Conservation (phyloP, 2,329 filamentous ascomycete genomes). For the Alternaria atra region DNA sequence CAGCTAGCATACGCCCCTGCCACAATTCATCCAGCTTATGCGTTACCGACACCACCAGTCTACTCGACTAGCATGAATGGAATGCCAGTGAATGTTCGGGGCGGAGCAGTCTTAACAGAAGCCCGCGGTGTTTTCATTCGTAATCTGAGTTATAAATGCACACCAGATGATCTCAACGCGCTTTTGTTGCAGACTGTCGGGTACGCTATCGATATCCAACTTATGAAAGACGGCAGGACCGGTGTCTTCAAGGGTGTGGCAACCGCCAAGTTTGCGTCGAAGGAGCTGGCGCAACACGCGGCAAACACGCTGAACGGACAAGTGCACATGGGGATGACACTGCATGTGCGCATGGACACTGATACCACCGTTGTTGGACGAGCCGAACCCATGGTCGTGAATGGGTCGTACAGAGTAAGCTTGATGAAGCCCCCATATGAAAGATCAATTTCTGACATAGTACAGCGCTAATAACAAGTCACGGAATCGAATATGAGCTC, state of each 20-base stretch:
- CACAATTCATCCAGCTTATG: slow-evolving; percentile 30
- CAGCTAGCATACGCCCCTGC: slow-evolving; percentile 25
- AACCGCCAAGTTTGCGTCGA: slow-evolving; percentile 43
- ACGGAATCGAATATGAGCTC: background rate
- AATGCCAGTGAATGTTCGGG: slow-evolving; percentile 49
- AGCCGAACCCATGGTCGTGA: slow-evolving; percentile 40
- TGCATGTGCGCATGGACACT: slow-evolving; percentile 47
- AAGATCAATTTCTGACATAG: slow-evolving; percentile 18
- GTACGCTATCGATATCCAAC: slow-evolving; percentile 33
- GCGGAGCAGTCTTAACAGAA: slow-evolving; percentile 49
- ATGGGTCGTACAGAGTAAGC: slow-evolving; percentile 39
- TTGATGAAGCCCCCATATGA: background rate
- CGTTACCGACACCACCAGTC: slow-evolving; percentile 26
- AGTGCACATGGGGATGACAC: slow-evolving; percentile 40
- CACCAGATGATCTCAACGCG: slow-evolving; percentile 34
- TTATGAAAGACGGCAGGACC: slow-evolving; percentile 36
- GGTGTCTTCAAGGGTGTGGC: slow-evolving; percentile 45
- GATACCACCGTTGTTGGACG: slow-evolving; percentile 47
- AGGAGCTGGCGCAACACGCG: slow-evolving; percentile 42
- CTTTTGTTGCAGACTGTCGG: slow-evolving; percentile 42
- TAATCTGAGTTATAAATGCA: slow-evolving; percentile 41
- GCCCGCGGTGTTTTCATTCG: slow-evolving; percentile 50
- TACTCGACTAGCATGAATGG: slow-evolving; percentile 46
- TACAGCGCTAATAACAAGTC: slow-evolving; percentile 19
- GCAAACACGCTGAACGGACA: slow-evolving; percentile 37